Percentiles rank a stretch among this genome's conserved stretches.
These are phyloP conservation scores for Cordyceps cateniannulata DNA, from an alignment of 2,329 filamentous ascomycete species.

Conservation along the genomic window DNA sequence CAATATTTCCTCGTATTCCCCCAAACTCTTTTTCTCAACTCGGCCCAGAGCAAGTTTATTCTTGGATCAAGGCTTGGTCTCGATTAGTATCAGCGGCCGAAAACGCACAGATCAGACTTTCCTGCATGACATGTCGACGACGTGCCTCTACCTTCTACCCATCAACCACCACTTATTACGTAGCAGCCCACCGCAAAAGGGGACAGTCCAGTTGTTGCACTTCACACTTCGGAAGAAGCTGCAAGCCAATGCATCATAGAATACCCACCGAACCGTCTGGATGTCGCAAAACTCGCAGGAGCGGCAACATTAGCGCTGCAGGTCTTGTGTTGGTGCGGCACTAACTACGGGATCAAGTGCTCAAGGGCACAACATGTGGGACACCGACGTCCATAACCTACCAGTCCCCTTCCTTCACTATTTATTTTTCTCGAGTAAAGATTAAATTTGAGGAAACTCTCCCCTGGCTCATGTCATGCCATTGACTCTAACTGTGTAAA, in stretches of 20 bases:
- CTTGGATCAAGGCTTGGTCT: background rate
- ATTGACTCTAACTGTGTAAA: background rate
- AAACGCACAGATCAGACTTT: background rate
- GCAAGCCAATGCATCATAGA: conserved; percentile 8
- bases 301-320: background rate
- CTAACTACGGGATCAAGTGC: no score
- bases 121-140: background rate
- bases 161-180: no score
- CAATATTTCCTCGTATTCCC: conserved; percentile 2
- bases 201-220: background rate
- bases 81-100: background rate
- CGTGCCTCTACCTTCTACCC: background rate
- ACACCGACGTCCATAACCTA: no score
- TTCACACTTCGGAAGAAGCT: background rate
- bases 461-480: no score
- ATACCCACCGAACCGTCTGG: background rate
- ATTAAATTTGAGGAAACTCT: no score
- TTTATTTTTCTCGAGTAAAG: no score
- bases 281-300: background rate
- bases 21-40: background rate
- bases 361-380: no score
- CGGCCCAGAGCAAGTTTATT: background rate
- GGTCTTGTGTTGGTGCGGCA: no score
- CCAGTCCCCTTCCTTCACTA: no score
- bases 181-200: background rate